Percentiles rank a stretch among this genome's conserved stretches.
phyloP scores from a whole-genome alignment of 192 early-diverging fungal genomes.

The Coemansia guatemalensis region DNA sequence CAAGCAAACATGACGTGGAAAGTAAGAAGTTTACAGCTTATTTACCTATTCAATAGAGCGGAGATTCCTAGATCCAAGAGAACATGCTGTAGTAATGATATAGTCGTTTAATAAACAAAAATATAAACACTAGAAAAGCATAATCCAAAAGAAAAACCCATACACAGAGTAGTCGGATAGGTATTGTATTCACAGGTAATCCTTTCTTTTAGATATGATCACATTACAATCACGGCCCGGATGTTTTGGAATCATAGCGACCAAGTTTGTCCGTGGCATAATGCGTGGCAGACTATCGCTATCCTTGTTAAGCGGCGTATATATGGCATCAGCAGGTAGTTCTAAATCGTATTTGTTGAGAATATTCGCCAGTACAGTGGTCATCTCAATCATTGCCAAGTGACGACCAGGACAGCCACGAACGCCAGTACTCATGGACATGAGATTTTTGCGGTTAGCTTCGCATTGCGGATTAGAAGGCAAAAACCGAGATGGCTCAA shows the following conservation, averaged over 20 bases:
- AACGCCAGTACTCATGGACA: slow-evolving; percentile 39
- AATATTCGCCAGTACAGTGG: slow-evolving; percentile 41
- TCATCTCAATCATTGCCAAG: slow-evolving; percentile 41
- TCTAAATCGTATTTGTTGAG: slow-evolving; percentile 39
- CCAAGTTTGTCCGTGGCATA: slow-evolving; percentile 36
- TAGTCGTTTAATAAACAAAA: too few relatives aligned
- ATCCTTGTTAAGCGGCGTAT: slow-evolving; percentile 20
- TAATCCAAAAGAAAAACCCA: too few relatives aligned
- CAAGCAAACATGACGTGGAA: too few relatives aligned
- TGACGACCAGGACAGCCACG: slow-evolving; percentile 41
- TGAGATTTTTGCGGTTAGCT: slow-evolving; percentile 25
- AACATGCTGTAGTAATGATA: too few relatives aligned
- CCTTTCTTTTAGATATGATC: slow-evolving; percentile 18
- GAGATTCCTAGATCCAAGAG: too few relatives aligned
- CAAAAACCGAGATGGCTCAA: slow-evolving; percentile 30
- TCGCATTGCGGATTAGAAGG: slow-evolving; percentile 9
- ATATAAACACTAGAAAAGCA: too few relatives aligned
- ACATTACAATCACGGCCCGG: slow-evolving; percentile 36
- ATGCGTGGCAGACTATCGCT: slow-evolving; percentile 18
- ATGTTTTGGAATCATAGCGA: slow-evolving; percentile 39
- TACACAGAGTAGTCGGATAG: too few relatives aligned
- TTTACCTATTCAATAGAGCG: too few relatives aligned
- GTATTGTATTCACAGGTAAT: too few relatives aligned
- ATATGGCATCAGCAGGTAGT: slow-evolving; percentile 23
- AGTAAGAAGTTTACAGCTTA: too few relatives aligned